phyloP scores from a whole-genome alignment of 2,329 filamentous ascomycete genomes.

The Ambrosiella cleistominuta region DNA sequence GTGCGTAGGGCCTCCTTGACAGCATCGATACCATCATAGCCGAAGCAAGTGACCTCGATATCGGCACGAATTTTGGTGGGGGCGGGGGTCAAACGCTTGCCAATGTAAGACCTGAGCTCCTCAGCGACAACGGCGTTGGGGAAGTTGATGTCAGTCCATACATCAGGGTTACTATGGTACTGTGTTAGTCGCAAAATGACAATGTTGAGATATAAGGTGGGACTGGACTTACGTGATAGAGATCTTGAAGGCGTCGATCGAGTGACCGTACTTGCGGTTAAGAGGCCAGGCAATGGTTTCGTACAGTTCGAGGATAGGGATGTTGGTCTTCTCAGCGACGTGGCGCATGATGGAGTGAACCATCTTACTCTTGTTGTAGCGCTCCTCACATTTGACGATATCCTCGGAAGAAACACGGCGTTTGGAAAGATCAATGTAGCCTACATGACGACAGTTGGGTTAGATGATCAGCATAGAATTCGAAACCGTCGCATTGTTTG shows the following conservation, averaged over 20 bases:
- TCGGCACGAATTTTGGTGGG: conserved; percentile 98
- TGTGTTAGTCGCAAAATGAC: background rate
- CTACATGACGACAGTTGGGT: conserved; percentile 15
- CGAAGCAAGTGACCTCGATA: conserved; percentile 87
- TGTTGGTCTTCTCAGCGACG: conserved; percentile 90
- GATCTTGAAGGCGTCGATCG: conserved; percentile 96
- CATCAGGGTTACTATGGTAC: conserved; percentile 59
- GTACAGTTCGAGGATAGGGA: conserved; percentile 87
- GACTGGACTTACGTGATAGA: conserved; percentile 64
- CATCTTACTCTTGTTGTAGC: conserved; percentile 99
- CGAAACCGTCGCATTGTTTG: background rate
- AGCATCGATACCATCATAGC: conserved; percentile 95
- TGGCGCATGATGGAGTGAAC: conserved; percentile 98
- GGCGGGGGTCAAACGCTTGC: conserved; percentile 90
- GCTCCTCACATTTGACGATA: conserved; percentile 94
- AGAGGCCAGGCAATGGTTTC: conserved; percentile 91
- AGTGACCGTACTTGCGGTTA: conserved; percentile 93
- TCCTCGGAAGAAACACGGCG: conserved; percentile 94
- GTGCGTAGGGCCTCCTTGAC: conserved; percentile 84
- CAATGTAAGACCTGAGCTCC: conserved; percentile 87
- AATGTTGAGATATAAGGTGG: background rate
- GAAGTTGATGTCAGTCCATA: conserved; percentile 88
- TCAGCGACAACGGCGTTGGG: conserved; percentile 69
- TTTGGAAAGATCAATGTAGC: conserved; percentile 97
- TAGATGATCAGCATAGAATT: background rate